Evolutionary conservation across 2,329 filamentous ascomycete genomes (phyloP).

Genomic region (Aspergillus sclerotialis): DNA sequence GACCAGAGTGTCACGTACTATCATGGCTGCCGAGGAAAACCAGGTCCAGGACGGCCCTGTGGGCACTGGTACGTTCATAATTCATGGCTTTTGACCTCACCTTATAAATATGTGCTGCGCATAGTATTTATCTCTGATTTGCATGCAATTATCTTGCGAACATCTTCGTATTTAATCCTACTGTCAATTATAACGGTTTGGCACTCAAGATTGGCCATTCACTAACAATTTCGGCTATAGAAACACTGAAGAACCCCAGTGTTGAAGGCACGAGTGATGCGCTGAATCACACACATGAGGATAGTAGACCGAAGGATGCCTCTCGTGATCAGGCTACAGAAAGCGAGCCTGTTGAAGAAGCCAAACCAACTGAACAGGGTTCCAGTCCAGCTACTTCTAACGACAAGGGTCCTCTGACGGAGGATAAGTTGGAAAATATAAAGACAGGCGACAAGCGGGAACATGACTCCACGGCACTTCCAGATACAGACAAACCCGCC

Average conservation of each 20-base stretch:
- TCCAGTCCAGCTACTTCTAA: constrained; percentile 1
- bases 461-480: constrained; percentile 7
- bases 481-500: constrained; percentile 6
- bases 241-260: constrained; percentile 5
- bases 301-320: no score
- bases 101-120: no score
- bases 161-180: no score
- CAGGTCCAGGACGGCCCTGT: constrained; percentile 7
- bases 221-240: constrained; percentile 13
- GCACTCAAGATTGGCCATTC: no score
- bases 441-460: constrained; percentile 19
- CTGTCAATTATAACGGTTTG: no score
- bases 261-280: constrained; percentile 3
- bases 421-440: constrained; percentile 7
- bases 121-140: not conserved
- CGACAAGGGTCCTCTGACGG: constrained; percentile 1
- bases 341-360: constrained; percentile 5
- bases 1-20: constrained; percentile 8
- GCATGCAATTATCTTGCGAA: not conserved
- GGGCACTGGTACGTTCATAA: constrained; percentile 17
- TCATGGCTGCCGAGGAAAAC: constrained; percentile 20
- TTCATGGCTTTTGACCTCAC: not conserved
- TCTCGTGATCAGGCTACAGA: constrained; percentile 7
- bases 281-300: no score
- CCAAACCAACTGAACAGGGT: constrained; percentile 6